Evolutionary conservation across 805 yeast genomes (phyloP).

Genomic region (Metschnikowia corniflorae): DNA sequence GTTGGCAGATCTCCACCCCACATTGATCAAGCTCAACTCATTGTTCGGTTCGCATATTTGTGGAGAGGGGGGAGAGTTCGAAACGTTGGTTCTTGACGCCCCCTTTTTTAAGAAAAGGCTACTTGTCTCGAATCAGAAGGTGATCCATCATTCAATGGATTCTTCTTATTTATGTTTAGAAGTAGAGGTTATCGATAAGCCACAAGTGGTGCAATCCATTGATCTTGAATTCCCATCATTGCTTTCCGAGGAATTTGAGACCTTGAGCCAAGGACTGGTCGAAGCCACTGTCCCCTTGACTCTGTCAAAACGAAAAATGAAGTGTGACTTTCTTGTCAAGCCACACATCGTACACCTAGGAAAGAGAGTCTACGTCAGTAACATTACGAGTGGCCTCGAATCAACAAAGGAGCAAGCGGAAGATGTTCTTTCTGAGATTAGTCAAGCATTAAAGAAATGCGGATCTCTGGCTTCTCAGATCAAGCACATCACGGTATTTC

Average conservation of each 20-base stretch:
- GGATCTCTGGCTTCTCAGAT: slow-evolving; percentile 43
- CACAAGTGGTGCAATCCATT: too few relatives aligned
- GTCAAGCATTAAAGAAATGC: slow-evolving; percentile 26
- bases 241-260: slow-evolving; percentile 1
- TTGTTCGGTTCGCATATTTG: slow-evolving; percentile 86
- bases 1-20: slow-evolving; percentile 59
- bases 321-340: neutral
- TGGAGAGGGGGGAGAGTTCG: slow-evolving; percentile 99
- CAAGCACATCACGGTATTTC: slow-evolving; percentile 56
- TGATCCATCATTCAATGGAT: slow-evolving; percentile 56
- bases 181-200: slow-evolving; percentile 46
- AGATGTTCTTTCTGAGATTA: slow-evolving; percentile 48
- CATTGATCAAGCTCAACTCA: slow-evolving; percentile 51
- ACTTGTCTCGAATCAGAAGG: slow-evolving; percentile 36
- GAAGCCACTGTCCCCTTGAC: neutral
- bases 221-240: slow-evolving; percentile 3
- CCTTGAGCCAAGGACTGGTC: slow-evolving; percentile 2
- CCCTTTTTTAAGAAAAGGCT: slow-evolving; percentile 66
- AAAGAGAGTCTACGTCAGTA: slow-evolving; percentile 27
- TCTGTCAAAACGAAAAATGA: neutral
- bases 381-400: slow-evolving; percentile 20
- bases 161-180: slow-evolving; percentile 63
- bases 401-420: slow-evolving; percentile 38
- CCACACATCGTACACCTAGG: slow-evolving; percentile 1
- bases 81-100: slow-evolving; percentile 86